Percentiles rank a stretch among this genome's conserved stretches.
Evolutionary conservation across 129 eudicot genomes (phyloP).

Genomic region (Gnaphalium uliginosum): DNA sequence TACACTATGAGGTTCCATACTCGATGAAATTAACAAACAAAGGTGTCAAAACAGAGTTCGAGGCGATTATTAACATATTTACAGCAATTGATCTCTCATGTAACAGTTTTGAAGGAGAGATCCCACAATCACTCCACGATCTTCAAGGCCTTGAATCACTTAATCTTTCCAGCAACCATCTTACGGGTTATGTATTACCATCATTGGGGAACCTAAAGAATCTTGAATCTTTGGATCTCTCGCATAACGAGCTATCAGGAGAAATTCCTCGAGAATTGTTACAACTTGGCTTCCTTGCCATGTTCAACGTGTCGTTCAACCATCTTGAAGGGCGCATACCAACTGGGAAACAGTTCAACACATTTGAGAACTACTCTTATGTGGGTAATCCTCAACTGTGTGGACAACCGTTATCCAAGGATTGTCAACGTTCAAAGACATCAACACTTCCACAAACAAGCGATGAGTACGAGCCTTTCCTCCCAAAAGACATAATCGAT

Average conservation of each 20-base stretch:
- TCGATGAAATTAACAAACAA: slow-evolving; percentile 8
- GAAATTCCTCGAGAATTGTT: slow-evolving; percentile 27
- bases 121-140: slow-evolving; percentile 27
- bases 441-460: not conserved
- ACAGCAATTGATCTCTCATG: slow-evolving; percentile 32
- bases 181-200: slow-evolving; percentile 3
- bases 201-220: slow-evolving; percentile 17
- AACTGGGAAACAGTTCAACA: slow-evolving; percentile 3
- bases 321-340: slow-evolving; percentile 29
- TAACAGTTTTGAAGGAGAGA: slow-evolving; percentile 31
- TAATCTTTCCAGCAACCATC: slow-evolving; percentile 38
- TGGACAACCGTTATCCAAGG: slow-evolving; percentile 11
- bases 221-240: slow-evolving; percentile 41
- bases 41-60: not conserved
- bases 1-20: not conserved
- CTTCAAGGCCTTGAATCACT: slow-evolving; percentile 27
- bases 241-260: slow-evolving; percentile 23
- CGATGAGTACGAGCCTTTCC: slow-evolving; percentile 2
- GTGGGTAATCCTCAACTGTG: slow-evolving; percentile 19
- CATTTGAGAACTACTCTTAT: slow-evolving; percentile 22
- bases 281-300: slow-evolving; percentile 23
- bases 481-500: slow-evolving; percentile 14
- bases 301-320: slow-evolving; percentile 32
- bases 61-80: not conserved
- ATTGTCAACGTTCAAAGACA: not conserved